phyloP scores from a whole-genome alignment of 768 basidiomycete species.

The Rhodotorula paludigena region DNA sequence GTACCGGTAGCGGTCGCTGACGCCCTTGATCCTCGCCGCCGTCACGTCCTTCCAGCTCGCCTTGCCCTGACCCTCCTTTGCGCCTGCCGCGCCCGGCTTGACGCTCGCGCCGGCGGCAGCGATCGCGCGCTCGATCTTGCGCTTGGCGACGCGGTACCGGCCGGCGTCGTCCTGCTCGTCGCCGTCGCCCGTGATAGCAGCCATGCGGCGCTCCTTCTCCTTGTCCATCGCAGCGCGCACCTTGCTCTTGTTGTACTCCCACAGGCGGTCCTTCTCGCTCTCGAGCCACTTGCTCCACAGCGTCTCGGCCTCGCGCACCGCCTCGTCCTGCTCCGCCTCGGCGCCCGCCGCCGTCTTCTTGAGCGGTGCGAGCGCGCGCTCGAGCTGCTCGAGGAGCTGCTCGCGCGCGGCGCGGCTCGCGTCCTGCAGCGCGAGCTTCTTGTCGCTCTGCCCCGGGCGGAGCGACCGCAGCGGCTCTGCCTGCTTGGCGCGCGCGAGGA shows the following conservation, averaged over 20 bases:
- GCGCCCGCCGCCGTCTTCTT: not conserved
- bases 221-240: slow-evolving; percentile 18
- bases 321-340: slow-evolving; percentile 1
- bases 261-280: slow-evolving; percentile 12
- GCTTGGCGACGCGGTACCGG: slow-evolving; percentile 17
- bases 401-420: slow-evolving; percentile 10
- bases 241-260: slow-evolving; percentile 20
- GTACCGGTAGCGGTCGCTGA: slow-evolving; percentile 25
- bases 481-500: slow-evolving; percentile 17
- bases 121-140: slow-evolving; percentile 30
- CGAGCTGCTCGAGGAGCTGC: slow-evolving; percentile 21
- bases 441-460: not conserved
- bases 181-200: slow-evolving; percentile 8
- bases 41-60: slow-evolving; percentile 21
- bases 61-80: not conserved
- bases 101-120: slow-evolving; percentile 6
- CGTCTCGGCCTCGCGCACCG: slow-evolving; percentile 18
- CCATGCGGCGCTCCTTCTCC: slow-evolving; percentile 17
- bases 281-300: slow-evolving; percentile 15
- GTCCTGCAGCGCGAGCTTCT: slow-evolving; percentile 10
- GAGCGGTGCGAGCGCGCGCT: slow-evolving; percentile 12
- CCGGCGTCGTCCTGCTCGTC: slow-evolving; percentile 2
- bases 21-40: slow-evolving; percentile 26
- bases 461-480: slow-evolving; percentile 24
- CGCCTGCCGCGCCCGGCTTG: not conserved